phyloP scores from a whole-genome alignment of 495 filamentous ascomycete genomes.

The Pyronema omphalodes region DNA sequence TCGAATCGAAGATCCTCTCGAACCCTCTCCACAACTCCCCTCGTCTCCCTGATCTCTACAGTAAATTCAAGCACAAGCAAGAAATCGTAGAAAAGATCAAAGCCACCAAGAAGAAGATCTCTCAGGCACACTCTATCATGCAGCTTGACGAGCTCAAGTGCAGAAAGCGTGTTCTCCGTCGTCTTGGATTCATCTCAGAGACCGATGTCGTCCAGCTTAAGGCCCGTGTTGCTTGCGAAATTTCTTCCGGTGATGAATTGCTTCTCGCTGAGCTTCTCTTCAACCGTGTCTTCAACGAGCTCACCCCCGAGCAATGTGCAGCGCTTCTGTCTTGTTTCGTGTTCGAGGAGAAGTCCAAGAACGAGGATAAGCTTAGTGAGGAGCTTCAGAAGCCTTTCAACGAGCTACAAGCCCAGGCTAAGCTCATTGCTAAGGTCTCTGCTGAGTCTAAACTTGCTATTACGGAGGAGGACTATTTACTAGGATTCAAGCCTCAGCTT shows the following conservation, averaged over 20 bases:
- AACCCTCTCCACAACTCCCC: constrained; percentile 85
- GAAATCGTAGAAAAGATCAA: constrained; percentile 61
- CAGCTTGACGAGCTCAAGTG: constrained; percentile 92
- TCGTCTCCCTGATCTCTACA: constrained; percentile 59
- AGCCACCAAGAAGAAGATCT: constrained; percentile 67
- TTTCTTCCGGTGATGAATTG: constrained; percentile 63
- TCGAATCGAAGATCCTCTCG: constrained; percentile 73
- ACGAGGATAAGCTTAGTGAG: constrained; percentile 48
- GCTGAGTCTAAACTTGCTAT: constrained; percentile 78
- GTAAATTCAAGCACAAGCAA: constrained; percentile 66
- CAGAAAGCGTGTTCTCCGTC: constrained; percentile 85
- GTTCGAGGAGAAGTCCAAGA: constrained; percentile 82
- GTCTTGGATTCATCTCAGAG: constrained; percentile 91
- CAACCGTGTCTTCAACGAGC: constrained; percentile 93
- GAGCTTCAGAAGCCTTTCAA: constrained; percentile 70
- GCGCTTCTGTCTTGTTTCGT: constrained; percentile 81
- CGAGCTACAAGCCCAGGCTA: constrained; percentile 68
- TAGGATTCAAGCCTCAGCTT: constrained; percentile 72
- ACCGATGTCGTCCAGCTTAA: constrained; percentile 87
- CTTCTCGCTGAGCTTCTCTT: constrained; percentile 85
- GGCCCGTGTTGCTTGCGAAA: constrained; percentile 88
- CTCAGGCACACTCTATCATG: constrained; percentile 60
- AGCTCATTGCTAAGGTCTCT: constrained; percentile 76
- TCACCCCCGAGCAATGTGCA: constrained; percentile 70
- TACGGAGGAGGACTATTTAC: constrained; percentile 81